These are phyloP conservation scores for Mycothermus thermophilus DNA, from an alignment of 495 filamentous ascomycete genomes.

Conservation along the genomic window DNA sequence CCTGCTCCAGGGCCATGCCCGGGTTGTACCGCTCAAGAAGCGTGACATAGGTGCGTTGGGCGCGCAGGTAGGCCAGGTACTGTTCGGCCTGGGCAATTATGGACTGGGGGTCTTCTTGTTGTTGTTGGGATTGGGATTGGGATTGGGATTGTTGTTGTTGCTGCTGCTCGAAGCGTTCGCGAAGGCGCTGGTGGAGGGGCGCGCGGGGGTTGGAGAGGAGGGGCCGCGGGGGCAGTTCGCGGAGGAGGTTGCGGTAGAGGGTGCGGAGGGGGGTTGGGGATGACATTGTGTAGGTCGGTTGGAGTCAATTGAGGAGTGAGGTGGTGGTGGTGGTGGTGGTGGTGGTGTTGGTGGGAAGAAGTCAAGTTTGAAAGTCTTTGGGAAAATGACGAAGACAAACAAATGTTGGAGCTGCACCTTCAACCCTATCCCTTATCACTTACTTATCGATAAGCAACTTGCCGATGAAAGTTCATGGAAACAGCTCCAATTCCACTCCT, in stretches of 20 bases:
- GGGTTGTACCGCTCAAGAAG: constrained; percentile 88
- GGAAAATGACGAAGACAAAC: too few relatives aligned
- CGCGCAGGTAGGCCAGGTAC: constrained; percentile 60
- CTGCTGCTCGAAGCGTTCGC: constrained; percentile 30
- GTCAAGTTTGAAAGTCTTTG: too few relatives aligned
- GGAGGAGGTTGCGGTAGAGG: constrained; percentile 79
- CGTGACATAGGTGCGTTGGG: constrained; percentile 67
- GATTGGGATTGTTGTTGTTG: too few relatives aligned
- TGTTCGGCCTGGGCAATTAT: constrained; percentile 46
- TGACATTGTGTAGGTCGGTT: constrained; percentile 6
- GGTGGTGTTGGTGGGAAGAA: background rate
- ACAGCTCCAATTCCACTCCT: background rate
- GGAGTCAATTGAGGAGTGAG: background rate
- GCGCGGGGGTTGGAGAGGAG: constrained; percentile 39
- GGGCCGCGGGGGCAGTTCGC: constrained; percentile 67
- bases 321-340: background rate
- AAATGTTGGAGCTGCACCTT: background rate
- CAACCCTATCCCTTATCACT: constrained; percentile 15
- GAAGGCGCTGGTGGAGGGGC: constrained; percentile 46
- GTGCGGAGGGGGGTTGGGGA: constrained; percentile 44
- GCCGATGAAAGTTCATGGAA: too few relatives aligned
- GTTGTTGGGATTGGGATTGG: too few relatives aligned
- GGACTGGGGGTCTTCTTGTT: background rate
- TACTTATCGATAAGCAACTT: too few relatives aligned
- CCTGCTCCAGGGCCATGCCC: constrained; percentile 68